Evolutionary conservation across 179 eudicot genomes (phyloP), one percentile per base, ranked within the genome.

Genomic region (Monotropa hypopitys): DNA sequence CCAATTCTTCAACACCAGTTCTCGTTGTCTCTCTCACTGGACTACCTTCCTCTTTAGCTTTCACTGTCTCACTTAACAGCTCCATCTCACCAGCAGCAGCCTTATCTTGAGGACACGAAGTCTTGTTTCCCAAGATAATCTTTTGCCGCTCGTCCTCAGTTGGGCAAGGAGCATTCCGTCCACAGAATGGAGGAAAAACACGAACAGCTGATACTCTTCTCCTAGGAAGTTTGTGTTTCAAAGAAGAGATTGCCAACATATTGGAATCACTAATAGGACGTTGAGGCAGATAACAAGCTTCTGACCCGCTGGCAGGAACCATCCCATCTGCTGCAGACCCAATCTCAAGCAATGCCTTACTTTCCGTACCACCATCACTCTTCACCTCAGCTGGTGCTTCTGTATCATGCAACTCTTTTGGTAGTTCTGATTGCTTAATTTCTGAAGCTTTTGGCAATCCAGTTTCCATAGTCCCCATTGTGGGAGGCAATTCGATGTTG

Each of bases 111-210:
- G 43, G 69, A 67, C 49, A 46, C 3, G 21, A 46, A 75, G 21
- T 2, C 71, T 21, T 76, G 12, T 68, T 80, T 66, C 78, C 83
- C n/a, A 23, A 20, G 38, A 32, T 23, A 74, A 81, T 51, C 33
- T 56, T 59, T 45, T 0, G 53, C 3, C 63, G 66, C 80, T 83
- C 82, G 45, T 78, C 82, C 70, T 79, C 83, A 50, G 57, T 50
- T 49, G 70, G 76, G 72, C 32, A 74, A 40, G 79, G 74, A 76
- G 75, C 84, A 79, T 83, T 81, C 69, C 69, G 49, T 78, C 91
- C 91, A 84, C 90, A 94, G 42, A 86, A 86, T 74, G 88, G 89
- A 71, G 90, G 93, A 66, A 83, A 89, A 33, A 84, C 84, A 69
- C 93, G 89, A 63, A 57, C 76, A 18, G 85, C 88, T 11, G 87